Base-by-base conservation (phyloP, 2,329 filamentous ascomycete species). In the Fusarium piperis region DNA sequence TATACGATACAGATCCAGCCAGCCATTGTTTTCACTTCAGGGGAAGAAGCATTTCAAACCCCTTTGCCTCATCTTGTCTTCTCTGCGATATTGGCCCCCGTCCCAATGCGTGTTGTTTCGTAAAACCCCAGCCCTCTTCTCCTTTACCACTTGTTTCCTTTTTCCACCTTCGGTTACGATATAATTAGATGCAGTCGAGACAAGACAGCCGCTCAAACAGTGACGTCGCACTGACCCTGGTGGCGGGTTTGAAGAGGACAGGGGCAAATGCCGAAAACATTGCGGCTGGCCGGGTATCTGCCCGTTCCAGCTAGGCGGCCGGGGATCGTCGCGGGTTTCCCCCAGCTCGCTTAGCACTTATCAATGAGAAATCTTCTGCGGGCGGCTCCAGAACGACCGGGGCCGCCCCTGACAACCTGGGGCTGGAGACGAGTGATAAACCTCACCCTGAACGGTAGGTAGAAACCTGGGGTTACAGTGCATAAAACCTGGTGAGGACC, bases 261-360 rank as follows among this genome's bases (percentile, higher is more conserved):
- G 48, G 59, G 46, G 6, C 48, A 38, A 39, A 32, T 60, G 58
- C 58, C 58, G 58, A 18, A 60, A 51, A 60, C 58, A 52, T 52
- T 26, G 16, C 23, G 39, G 30, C n/a, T 35, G 13, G 38, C 18
- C 56, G 57, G 41, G 41, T 28, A 59, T 59, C 57, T 48, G 3
- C 30, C 33, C 58, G 58, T 28, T 60, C 18, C 44, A 23, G 20
- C 33, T 18, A 39, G 15, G 9, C 58, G 32, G n/a, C 30, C n/a
- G 16, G 48, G 48, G 28, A 32, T 52, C 48, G 48, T 32, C 16
- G 13, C 48, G n/a, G 30, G 48, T 32, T 52, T 33, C 38, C 28
- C 30, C 18, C 30, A 28, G 33, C 30, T 35, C 51, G 51, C 32
- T 55, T 35, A 35, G 39, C 28, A 33, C 35, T n/a, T 59, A 20